Evolutionary conservation across 2,329 filamentous ascomycete genomes (phyloP), one percentile per base, ranked within the genome.

Genomic region (Aspergillus intermedius): DNA sequence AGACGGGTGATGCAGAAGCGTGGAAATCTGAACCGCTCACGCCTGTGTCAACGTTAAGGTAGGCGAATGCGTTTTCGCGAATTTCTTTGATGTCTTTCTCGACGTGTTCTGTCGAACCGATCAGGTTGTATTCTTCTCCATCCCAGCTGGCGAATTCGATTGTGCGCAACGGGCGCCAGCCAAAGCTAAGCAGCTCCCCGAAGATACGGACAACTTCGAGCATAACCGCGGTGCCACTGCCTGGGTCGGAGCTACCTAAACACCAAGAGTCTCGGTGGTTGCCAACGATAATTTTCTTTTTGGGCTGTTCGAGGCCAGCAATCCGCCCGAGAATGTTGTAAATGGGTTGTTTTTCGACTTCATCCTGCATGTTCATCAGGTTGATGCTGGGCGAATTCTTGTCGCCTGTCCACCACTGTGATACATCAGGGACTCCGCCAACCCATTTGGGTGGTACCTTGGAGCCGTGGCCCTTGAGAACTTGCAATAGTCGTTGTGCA

Each of bases 121-220:
- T 87, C 42, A 93, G 74, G 68, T 96, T 96, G 73, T 95, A 97
- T 68, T 91, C 89, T 58, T 86, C 86, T 3, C 82, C 93, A 66
- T 98, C 93, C 93, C 93, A 98, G 30, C 88, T 95, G 62, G 91
- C 90, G 67, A 98, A 97, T 66, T 95, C 87, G 55, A 98, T 95
- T 3, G 89, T 94, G n/a, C 93, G 85, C 13, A 95, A 76, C 1
- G 93, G 93, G 22, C 87, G 80, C 93, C 93, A 98, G 46, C 91
- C 91, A 49, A 83, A 80, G 13, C 77, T 70, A 19, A 84, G 76
- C 13, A 97, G 78, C 54, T 88, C 82, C 37, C 90, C 89, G 60
- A 98, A 88, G 44, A 95, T 83, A 41, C 87, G 83, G 19, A 87
- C 84, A 49, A 97, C 77, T 71, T 98, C 93, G 47, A 97, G 78